Percentiles rank a stretch among this genome's conserved stretches.
phyloP scores from a whole-genome alignment of 495 filamentous ascomycete genomes.

The Neurospora africana region DNA sequence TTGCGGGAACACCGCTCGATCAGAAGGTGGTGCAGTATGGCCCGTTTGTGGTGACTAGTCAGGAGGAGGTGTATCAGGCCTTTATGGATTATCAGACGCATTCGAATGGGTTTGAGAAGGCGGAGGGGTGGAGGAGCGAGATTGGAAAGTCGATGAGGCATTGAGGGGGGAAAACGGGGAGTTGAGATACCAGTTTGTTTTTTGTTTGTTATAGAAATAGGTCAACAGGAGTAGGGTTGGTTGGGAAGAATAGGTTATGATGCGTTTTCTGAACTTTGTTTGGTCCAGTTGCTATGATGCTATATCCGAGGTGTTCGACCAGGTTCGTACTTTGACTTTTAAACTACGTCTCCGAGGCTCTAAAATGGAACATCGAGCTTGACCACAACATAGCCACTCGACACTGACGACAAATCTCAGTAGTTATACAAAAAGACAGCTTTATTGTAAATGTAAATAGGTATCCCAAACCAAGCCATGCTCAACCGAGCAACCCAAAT shows the following conservation, averaged over 20 bases:
- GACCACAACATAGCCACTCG: not conserved
- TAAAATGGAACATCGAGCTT: not conserved
- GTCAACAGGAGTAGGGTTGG: not conserved
- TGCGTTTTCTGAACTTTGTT: not conserved
- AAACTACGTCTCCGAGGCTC: not conserved
- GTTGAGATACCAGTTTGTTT: not conserved
- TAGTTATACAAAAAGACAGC: not conserved
- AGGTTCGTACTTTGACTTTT: not conserved
- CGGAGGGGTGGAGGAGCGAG: slow-evolving; percentile 75
- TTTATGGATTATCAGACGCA: slow-evolving; percentile 78
- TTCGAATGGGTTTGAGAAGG: slow-evolving; percentile 84
- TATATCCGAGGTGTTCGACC: not conserved
- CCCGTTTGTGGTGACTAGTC: slow-evolving; percentile 75
- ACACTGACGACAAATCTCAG: not conserved
- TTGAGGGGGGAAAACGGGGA: not conserved
- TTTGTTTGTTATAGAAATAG: not conserved
- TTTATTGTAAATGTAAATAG: not conserved
- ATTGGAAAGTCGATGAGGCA: slow-evolving; percentile 65
- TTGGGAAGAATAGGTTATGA: not conserved
- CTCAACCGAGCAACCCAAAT: not conserved
- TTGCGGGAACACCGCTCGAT: slow-evolving; percentile 78
- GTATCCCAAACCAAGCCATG: not conserved
- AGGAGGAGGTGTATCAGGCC: slow-evolving; percentile 84
- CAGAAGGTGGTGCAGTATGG: slow-evolving; percentile 95
- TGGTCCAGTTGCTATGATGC: not conserved